Evolutionary conservation across 371 early-diverging fungal species (phyloP), one percentile per base, ranked within the genome.

Genomic region (Rhizomucor miehei): DNA sequence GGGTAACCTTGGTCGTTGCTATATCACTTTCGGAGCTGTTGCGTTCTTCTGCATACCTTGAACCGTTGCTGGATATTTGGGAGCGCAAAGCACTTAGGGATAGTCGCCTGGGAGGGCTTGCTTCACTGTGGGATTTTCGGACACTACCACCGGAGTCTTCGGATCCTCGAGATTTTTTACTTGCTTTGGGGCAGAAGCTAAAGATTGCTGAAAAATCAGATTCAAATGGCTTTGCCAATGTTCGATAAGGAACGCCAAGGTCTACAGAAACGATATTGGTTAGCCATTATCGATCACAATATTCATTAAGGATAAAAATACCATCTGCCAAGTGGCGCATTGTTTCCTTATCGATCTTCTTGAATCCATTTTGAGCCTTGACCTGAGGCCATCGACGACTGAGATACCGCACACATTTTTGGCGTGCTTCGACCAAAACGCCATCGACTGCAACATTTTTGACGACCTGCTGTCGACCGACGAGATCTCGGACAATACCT

Each of bases 401-500:
- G 16, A 77, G 44, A 44, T 70, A 77, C 0, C 62, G 65, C 11
- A 63, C 65, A 44, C 65, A 66, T 54, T 66, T 61, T 9, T 47
- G 40, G 12, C 71, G 48, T 1, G 69, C 65, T 13, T 65, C 62
- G 8, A 65, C 23, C 6, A 77, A 46, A 5, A 71, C 71, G 34
- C 61, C 64, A 53, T 73, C 72, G 6, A 77, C 68, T 3, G 70
- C 72, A 0, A 65, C 57, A 51, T 74, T 74, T n/a, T 68, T 56
- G 9, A 69, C 69, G 21, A 70, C 59, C 57, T 73, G 73, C 46
- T 77, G 72, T n/a, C 78, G 52, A 1, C 70, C 70, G 45, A 72
- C 67, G 10, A 77, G 48, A 54, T 74, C 73, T 2, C 65, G 54
- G 1, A 72, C 67, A 46, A 77, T 67, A n/a, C 74, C 70, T 54